These are phyloP conservation scores for Verbena officinalis DNA, from an alignment of 257 asterid genomes.

Conservation along the genomic window DNA sequence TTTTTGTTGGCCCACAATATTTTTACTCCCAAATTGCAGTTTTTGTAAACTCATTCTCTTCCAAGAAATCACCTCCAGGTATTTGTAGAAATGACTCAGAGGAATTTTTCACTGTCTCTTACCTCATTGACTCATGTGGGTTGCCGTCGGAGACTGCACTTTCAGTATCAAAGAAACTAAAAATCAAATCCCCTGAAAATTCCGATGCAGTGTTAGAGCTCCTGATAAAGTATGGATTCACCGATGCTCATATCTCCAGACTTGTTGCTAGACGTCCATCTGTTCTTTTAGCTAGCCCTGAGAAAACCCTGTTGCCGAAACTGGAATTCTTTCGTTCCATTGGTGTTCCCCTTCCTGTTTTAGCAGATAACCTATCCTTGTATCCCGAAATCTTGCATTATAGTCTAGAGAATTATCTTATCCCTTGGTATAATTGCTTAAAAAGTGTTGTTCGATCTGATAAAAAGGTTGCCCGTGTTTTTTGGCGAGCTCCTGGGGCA, in stretches of 20 bases:
- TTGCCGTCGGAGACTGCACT: neutral
- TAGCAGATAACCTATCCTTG: neutral
- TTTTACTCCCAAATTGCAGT: neutral
- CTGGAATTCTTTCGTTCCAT: no score
- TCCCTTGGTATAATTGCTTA: constrained; percentile 28
- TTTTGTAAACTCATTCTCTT: constrained; percentile 6
- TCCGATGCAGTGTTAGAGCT: no score
- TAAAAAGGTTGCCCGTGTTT: neutral
- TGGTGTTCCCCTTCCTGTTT: constrained; percentile 5
- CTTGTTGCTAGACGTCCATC: no score
- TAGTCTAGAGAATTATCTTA: constrained; percentile 13
- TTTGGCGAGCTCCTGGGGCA: neutral
- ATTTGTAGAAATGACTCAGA: no score
- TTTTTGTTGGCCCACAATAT: neutral
- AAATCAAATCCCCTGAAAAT: no score
- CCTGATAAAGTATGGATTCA: no score
- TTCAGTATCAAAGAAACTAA: no score
- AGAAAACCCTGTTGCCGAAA: neutral
- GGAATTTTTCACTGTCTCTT: no score
- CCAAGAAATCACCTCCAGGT: neutral
- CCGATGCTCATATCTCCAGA: no score
- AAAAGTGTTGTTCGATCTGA: constrained; percentile 9
- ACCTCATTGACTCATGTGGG: no score
- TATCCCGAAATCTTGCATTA: constrained; percentile 3
- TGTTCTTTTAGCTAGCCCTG: no score